Conservation (phyloP, 768 basidiomycete species). For the Mycena kentingensis region DNA sequence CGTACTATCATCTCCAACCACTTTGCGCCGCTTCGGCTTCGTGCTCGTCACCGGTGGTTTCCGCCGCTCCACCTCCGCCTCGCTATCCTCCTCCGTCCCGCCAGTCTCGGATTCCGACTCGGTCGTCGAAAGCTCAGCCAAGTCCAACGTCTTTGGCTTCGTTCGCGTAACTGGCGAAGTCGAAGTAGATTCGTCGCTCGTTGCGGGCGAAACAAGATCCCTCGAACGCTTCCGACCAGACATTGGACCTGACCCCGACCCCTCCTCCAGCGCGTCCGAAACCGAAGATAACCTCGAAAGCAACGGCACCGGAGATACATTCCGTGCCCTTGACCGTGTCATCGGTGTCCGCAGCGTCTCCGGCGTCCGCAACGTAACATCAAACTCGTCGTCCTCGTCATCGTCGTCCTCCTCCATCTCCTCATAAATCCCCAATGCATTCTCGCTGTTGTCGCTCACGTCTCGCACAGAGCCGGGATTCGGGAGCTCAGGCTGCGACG, state of each 20-base stretch:
- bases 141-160: neutral
- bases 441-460: slow-evolving; percentile 58
- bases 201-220: neutral
- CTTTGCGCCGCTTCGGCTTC: neutral
- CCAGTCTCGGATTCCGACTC: neutral
- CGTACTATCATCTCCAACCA: neutral
- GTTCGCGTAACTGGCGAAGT: neutral
- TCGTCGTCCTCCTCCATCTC: slow-evolving; percentile 34
- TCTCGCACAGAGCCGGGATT: slow-evolving; percentile 59
- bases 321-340: slow-evolving; percentile 13
- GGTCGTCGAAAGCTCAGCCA: neutral
- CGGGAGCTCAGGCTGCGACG: slow-evolving; percentile 58
- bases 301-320: neutral
- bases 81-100: neutral
- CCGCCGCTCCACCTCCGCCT: no score
- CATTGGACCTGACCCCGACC: neutral
- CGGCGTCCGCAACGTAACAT: slow-evolving; percentile 70
- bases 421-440: slow-evolving; percentile 27
- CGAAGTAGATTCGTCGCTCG: neutral
- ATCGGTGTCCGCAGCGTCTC: slow-evolving; percentile 3
- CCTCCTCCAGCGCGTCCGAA: no score
- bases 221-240: neutral
- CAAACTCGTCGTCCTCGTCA: slow-evolving; percentile 62
- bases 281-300: neutral
- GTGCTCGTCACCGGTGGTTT: no score